phyloP scores from a whole-genome alignment of 306 rosid genomes.

The Vigna radiata region DNA sequence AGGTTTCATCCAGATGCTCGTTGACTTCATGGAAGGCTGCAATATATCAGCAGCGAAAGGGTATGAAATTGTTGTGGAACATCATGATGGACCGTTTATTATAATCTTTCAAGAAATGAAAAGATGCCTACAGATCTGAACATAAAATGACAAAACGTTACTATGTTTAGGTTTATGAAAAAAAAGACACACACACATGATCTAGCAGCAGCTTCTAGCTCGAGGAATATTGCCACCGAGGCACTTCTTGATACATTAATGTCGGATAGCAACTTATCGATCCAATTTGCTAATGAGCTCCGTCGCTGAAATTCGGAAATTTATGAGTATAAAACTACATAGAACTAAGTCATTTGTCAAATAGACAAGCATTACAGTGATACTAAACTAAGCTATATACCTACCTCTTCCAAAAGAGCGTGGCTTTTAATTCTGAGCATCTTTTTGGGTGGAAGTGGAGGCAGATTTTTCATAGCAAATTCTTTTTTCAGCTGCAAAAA shows the following conservation, averaged over 20 bases:
- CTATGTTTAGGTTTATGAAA: slow-evolving; percentile 35
- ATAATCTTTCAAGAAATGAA: slow-evolving; percentile 22
- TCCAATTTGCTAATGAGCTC: slow-evolving; percentile 80
- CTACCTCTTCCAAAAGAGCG: slow-evolving; percentile 80
- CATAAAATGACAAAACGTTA: slow-evolving; percentile 16
- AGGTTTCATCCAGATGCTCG: slow-evolving; percentile 57
- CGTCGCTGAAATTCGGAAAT: slow-evolving; percentile 73
- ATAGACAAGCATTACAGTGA: neutral
- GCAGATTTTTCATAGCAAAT: slow-evolving; percentile 69
- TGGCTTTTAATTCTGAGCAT: slow-evolving; percentile 64
- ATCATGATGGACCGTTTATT: neutral
- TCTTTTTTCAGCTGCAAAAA: slow-evolving; percentile 68
- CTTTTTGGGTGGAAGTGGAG: slow-evolving; percentile 82
- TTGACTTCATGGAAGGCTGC: slow-evolving; percentile 68
- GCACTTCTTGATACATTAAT: slow-evolving; percentile 89
- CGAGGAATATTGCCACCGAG: slow-evolving; percentile 79
- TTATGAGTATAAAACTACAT: slow-evolving; percentile 41
- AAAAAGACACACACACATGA: slow-evolving; percentile 61
- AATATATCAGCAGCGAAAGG: slow-evolving; percentile 45
- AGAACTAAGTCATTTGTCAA: neutral
- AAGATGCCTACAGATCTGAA: neutral
- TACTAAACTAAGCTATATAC: slow-evolving; percentile 40
- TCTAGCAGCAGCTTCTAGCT: slow-evolving; percentile 97
- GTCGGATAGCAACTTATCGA: slow-evolving; percentile 80
- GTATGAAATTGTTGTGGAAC: slow-evolving; percentile 27